Base-by-base conservation (phyloP, 1,284 basidiomycete genomes). In the Apiotrichum laibachii region DNA sequence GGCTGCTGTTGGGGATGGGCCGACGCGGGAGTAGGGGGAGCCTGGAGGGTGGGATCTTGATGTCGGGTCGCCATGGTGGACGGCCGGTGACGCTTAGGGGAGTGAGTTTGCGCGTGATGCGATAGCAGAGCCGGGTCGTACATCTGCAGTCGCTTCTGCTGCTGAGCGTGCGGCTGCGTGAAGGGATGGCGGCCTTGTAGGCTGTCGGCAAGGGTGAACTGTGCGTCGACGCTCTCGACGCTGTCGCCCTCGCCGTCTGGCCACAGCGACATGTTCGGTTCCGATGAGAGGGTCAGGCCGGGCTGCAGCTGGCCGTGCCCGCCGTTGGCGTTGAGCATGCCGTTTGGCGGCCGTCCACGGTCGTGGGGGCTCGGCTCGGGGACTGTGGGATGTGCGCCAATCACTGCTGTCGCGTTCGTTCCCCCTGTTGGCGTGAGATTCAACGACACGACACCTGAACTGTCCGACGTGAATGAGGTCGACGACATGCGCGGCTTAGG, bases 151-250 rank as follows among this genome's bases (percentile, higher is more conserved):
- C 63, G 66, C 47, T 65, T 67, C 43, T 65, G 63, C 33, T 56
- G 59, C 31, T 51, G 50, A 33, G 50, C 35, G 40, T 37, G 62
- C 5, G 57, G 39, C 44, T 67, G 61, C 4, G 60, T 50, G 37
- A 67, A 56, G 6, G 57, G 33, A 18, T 65, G 65, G 8, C 45
- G 57, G 6, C 40, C 44, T 43, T 60, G 50, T 15, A 44, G 10
- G 16, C 59, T 59, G 21, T 70, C 66, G 1, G 65, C 43, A 15
- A 72, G 55, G 1, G 59, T 58, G 53, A 73, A 71, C 21, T 65
- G 61, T 1, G 62, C 60, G 13, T 72, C 71, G 31, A 68, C 56
- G 21, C 40, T 52, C 26, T 63, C 62, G 12, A 58, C 47, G 40
- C 62, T 59, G 53, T 59, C 59, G 43, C 26, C 26, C 26, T 63